Evolutionary conservation across 1,284 basidiomycete genomes (phyloP).

Genomic region (Pyrrhoderma noxium): DNA sequence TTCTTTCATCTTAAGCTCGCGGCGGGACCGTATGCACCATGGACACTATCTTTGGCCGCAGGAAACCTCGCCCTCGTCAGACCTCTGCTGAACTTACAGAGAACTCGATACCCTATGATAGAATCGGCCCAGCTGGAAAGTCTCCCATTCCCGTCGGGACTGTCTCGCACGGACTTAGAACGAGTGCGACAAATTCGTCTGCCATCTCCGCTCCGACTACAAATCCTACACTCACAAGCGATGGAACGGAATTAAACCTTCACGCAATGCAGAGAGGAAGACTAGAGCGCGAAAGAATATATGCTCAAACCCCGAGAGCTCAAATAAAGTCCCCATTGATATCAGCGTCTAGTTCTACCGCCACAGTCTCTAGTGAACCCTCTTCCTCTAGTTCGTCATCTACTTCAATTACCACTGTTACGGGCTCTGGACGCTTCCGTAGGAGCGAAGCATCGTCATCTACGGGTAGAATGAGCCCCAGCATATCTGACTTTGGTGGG

Average conservation of each 20-base stretch:
- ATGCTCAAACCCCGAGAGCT: slow-evolving; percentile 28
- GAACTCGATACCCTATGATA: slow-evolving; percentile 67
- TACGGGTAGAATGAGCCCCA: slow-evolving; percentile 23
- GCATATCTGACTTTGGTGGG: slow-evolving; percentile 26
- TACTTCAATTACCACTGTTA: slow-evolving; percentile 30
- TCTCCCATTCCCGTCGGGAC: slow-evolving; percentile 54
- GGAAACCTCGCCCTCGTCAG: slow-evolving; percentile 38
- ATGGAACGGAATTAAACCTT: slow-evolving; percentile 62
- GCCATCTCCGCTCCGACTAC: slow-evolving; percentile 70
- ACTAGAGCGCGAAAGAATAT: slow-evolving; percentile 46
- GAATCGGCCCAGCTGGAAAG: slow-evolving; percentile 47
- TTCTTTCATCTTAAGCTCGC: neutral
- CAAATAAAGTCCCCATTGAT: slow-evolving; percentile 39
- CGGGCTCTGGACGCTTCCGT: slow-evolving; percentile 35
- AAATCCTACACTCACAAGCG: slow-evolving; percentile 62
- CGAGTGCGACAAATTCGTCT: slow-evolving; percentile 22
- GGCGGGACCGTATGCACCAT: slow-evolving; percentile 18
- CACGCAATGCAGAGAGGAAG: slow-evolving; percentile 42
- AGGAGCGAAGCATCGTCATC: slow-evolving; percentile 45
- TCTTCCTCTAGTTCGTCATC: slow-evolving; percentile 28
- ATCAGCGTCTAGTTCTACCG: slow-evolving; percentile 47
- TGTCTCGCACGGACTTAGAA: slow-evolving; percentile 48
- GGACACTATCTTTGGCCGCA: slow-evolving; percentile 36
- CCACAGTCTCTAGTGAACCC: slow-evolving; percentile 49
- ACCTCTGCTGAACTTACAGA: slow-evolving; percentile 42